Evolutionary conservation across 306 rosid genomes (phyloP).

Genomic region (Pueraria montana): DNA sequence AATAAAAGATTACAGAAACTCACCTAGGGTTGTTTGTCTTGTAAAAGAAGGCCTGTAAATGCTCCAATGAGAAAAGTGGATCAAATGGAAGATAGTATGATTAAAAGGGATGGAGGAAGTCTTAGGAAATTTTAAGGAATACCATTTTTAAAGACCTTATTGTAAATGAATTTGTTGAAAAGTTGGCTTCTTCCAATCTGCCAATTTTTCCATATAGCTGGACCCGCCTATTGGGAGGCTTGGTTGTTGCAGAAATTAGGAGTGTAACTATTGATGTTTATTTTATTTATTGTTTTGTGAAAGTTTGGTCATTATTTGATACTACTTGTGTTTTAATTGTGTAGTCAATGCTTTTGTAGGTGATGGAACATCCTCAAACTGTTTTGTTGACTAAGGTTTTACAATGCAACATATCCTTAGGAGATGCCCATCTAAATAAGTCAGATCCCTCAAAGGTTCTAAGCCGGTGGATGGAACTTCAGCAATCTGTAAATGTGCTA

Average conservation of each 20-base stretch:
- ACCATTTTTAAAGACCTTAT: not conserved
- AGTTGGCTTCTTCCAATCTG: not conserved
- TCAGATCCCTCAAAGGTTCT: constrained; percentile 53
- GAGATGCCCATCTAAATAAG: constrained; percentile 67
- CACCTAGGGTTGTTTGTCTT: not conserved
- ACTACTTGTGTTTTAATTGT: constrained; percentile 19
- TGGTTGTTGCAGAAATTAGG: constrained; percentile 5
- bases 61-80: not conserved
- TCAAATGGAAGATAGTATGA: not conserved
- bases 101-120: not conserved
- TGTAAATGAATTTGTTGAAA: not conserved
- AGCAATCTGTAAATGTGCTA: constrained; percentile 78
- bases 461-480: constrained; percentile 84
- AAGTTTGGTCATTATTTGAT: constrained; percentile 38
- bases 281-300: constrained; percentile 11
- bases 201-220: constrained; percentile 1
- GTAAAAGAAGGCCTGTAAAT: not conserved
- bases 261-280: constrained; percentile 16
- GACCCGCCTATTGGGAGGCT: not conserved
- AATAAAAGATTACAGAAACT: not conserved
- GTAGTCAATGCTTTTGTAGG: constrained; percentile 59
- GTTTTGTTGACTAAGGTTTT: constrained; percentile 77
- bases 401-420: constrained; percentile 68
- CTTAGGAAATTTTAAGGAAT: not conserved
- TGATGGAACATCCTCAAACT: constrained; percentile 94